Evolutionary conservation across 2,329 filamentous ascomycete genomes (phyloP), one percentile per base, ranked within the genome.

Genomic region (Colletotrichum sidae): DNA sequence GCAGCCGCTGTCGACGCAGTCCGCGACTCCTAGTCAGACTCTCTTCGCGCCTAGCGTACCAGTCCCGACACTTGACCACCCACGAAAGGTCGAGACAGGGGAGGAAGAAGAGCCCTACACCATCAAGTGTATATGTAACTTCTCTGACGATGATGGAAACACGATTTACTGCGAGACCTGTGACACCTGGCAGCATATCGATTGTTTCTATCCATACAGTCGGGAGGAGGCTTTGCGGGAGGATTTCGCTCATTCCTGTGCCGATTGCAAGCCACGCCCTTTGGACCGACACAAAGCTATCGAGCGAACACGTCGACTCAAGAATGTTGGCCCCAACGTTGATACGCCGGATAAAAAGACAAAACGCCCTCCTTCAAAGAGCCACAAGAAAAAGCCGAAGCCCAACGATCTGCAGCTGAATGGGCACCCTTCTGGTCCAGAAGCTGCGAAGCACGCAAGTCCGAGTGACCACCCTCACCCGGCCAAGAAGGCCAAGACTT

Each of bases 181-280:
- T 84, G 92, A 97, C 76, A 96, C 94, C 54, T 99, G 96, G 96
- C 96, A 99, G 80, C 96, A 99, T 79, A 97, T 97, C 73, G 90
- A 94, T 76, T 99, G 96, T 80, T 98, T 97, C 80, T 98, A 98
- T 77, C 88, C 88, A 25, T 78, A 87, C 69, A 92, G 93, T 72
- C 86, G 88, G 75, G 86, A 89, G 77, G 84, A 92, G 83, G 85
- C 92, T 80, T 80, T 94, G 77, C 79, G 90, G 83, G 84, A 88
- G 65, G 85, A 88, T 72, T 92, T 90, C 73, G 84, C 92, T 61
- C 95, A 99, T 81, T 93, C 90, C 60, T 99, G 96, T 81, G 88
- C 89, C 72, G 93, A 97, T 72, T 99, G 96, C 82, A 88, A 91
- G 67, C 94, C 94, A 15, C 87, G 94, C 68, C 80, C 82, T 15